Percentiles rank a stretch among this genome's conserved stretches.
Conservation (phyloP, 176 grass and related monocot species). For the Thinopyrum elongatum region DNA sequence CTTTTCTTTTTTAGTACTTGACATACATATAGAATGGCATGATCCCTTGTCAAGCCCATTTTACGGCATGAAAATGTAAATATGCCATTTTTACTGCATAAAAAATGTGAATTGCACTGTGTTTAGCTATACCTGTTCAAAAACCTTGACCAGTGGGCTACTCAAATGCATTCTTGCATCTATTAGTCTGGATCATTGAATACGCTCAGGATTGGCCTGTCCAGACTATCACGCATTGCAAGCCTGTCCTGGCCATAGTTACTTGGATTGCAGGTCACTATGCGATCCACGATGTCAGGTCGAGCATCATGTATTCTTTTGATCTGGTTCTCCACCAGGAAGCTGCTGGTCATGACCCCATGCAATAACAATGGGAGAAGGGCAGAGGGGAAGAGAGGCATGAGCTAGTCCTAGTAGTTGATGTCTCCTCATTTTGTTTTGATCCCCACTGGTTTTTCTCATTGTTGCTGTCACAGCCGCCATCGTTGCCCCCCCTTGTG, state of each 20-base stretch:
- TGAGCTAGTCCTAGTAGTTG: background rate
- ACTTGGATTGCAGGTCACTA: background rate
- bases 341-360: background rate
- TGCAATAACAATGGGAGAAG: background rate
- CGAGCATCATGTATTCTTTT: background rate
- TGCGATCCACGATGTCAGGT: background rate
- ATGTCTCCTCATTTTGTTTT: too few species aligned
- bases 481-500: too few species aligned
- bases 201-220: background rate
- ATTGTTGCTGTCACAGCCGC: too few species aligned
- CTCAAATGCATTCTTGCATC: background rate
- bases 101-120: background rate
- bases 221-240: background rate
- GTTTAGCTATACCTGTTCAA: background rate
- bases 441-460: too few species aligned
- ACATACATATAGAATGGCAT: background rate
- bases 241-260: background rate
- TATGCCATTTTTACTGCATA: background rate
- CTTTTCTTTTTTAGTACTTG: background rate
- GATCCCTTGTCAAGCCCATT: background rate
- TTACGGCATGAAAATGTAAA: slow-evolving; percentile 16
- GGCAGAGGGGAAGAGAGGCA: background rate
- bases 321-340: background rate
- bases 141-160: background rate
- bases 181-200: background rate